Base-by-base conservation (phyloP, 495 filamentous ascomycete species). In the Sphaerosporella brunnea region DNA sequence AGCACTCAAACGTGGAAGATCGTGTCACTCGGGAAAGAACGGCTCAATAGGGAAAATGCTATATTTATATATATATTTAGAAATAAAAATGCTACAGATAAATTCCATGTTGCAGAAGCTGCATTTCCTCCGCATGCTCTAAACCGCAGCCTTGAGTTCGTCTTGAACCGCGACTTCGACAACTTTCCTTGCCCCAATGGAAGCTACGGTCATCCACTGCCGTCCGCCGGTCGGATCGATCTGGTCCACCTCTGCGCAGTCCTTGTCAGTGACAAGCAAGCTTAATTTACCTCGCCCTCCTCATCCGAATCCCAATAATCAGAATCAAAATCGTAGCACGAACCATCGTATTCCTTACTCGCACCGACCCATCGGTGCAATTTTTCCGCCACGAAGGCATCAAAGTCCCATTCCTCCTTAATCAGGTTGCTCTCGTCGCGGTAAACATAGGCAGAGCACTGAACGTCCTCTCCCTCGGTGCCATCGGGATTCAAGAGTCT, bases 361-460 rank as follows among this genome's bases (percentile, higher is more conserved):
- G 48, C 49, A 1, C 49, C 45, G 7, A 42, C 28, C 56, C 56
- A 60, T 13, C 23, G 21, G 21, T 43, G 45, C 21, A 60, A 21
- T 46, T 58, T 60, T 9, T 50, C 37, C 36, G 19, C 52, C 3
- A 58, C 36, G 21, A 60, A 60, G 23, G 50, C 45, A 24, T 48
- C 35, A 41, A 54, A 60, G 34, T 58, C 32, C 56, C 56, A 60
- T 26, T 59, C 56, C 9, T 49, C 37, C n/a, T 49, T 45, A 13
- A 36, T 40, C 3, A 59, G 45, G 0, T 43, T 46, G 0, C 36
- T 26, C 36, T 46, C 46, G 30, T 50, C 54, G 13, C 15, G 8
- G 25, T 38, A 95, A 11, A 93, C 70, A 64, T 96, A 95, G n/a
- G 81, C 79, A 57, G 80, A 70, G 11, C 78, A 77, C 38, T 72